Base-by-base conservation (phyloP, 2,329 filamentous ascomycete species). In the Coleophoma crateriformis region DNA sequence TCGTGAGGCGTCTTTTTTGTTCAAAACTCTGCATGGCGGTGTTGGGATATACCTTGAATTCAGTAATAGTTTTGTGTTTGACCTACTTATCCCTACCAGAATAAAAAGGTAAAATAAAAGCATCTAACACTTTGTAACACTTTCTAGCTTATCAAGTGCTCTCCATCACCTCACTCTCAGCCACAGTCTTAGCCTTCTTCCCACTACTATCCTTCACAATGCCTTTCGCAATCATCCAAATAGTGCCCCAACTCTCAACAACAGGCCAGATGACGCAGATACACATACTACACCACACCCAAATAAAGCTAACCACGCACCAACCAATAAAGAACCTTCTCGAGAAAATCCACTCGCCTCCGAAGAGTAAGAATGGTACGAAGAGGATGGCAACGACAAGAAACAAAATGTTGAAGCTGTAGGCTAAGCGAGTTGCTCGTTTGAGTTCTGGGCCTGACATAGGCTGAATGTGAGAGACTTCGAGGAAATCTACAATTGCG, bases 401-500 rank as follows among this genome's bases (percentile, higher is more conserved):
- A 48, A 70, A 71, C 7, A 64, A 50, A 11, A 64, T 33, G 43
- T 67, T 68, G 40, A 67, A 68, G 6, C 49, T 49, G 40, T 66
- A 58, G 13, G 71, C 72, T 6, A 74, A 58, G 3, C 61, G 61
- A 33, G 64, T 64, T 1, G 65, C 65, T 46, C 66, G 64, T 33
- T 61, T 62, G 6, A 68, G 68, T 5, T 64, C 56, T 5, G 59
- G 56, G 0, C 67, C 65, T 40, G 72, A 66, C 64, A 74, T 70
- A 2, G 70, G 70, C 49, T 68, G 64, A n/a, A 68, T 69, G 46
- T 71, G 62, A 6, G 63, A 61, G 10, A 60, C 53, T 49, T 68
- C 67, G 5, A 72, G 67, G 50, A 66, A 73, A 52, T 71, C 68
- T 4, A 72, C 66, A 4, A 73, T 58, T 20, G 69, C 68, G 48